Percentiles rank a stretch among this genome's conserved stretches.
These are phyloP conservation scores for Rubia peregrina DNA, from an alignment of 305 asterid genomes.

Conservation along the genomic window DNA sequence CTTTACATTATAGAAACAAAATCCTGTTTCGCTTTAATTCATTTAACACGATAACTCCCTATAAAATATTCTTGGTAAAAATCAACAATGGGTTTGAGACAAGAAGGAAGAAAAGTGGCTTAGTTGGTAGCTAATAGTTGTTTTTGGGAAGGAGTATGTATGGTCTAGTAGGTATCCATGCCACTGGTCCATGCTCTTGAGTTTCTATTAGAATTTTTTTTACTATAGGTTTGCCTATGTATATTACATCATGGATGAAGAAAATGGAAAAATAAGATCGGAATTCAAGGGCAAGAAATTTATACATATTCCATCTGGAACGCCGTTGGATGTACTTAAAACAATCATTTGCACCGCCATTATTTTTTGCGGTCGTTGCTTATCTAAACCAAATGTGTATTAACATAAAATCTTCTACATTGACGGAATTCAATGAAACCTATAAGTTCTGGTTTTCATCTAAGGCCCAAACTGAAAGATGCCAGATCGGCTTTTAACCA, in stretches of 20 bases:
- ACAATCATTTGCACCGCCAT: constrained; percentile 42
- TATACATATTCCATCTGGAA: constrained; percentile 39
- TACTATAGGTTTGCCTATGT: constrained; percentile 37
- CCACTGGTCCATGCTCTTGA: constrained; percentile 48
- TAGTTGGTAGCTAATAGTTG: constrained; percentile 9
- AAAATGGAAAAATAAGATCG: constrained; percentile 45
- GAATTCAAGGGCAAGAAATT: constrained; percentile 28
- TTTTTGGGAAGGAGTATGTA: constrained; percentile 42
- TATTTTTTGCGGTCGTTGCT: constrained; percentile 60
- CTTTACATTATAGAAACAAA: too few relatives aligned
- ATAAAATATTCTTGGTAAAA: too few relatives aligned
- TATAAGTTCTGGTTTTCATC: constrained; percentile 31
- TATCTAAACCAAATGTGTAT: constrained; percentile 45
- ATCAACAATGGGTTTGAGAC: too few relatives aligned
- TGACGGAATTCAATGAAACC: constrained; percentile 49
- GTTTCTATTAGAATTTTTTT: constrained; percentile 26
- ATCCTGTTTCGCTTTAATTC: too few relatives aligned
- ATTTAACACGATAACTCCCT: too few relatives aligned
- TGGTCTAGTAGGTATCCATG: constrained; percentile 35
- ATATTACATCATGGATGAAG: constrained; percentile 61
- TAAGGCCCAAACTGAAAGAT: constrained; percentile 16
- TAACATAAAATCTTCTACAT: constrained; percentile 28
- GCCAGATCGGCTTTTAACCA: constrained; percentile 27
- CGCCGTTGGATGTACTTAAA: constrained; percentile 51
- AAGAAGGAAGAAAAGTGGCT: too few relatives aligned